Conservation (phyloP, 2,329 filamentous ascomycete species). For the Fragosphaeria purpurea region DNA sequence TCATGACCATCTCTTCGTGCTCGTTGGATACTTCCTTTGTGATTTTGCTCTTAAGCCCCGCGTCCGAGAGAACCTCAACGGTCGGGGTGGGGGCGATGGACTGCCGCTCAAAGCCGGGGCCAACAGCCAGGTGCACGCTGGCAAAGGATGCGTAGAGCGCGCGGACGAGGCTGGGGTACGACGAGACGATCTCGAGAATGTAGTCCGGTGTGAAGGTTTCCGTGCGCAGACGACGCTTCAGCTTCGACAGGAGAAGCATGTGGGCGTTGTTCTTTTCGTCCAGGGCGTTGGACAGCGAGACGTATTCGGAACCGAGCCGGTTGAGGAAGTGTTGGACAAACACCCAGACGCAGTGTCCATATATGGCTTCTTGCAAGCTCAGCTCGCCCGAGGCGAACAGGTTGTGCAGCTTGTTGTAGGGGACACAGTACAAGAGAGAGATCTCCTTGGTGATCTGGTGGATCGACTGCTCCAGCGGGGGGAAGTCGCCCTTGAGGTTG, state of each 20-base stretch:
- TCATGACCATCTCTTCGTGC: slow-evolving; percentile 97
- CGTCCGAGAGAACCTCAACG: slow-evolving; percentile 64
- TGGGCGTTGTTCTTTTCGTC: slow-evolving; percentile 75
- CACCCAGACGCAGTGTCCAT: slow-evolving; percentile 94
- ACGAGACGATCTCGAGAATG: slow-evolving; percentile 92
- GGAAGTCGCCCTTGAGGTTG: slow-evolving; percentile 43
- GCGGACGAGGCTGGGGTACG: slow-evolving; percentile 78
- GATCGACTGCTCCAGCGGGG: slow-evolving; percentile 86
- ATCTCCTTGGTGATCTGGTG: slow-evolving; percentile 99
- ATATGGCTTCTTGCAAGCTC: slow-evolving; percentile 92
- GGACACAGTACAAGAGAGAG: slow-evolving; percentile 92
- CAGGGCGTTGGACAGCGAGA: slow-evolving; percentile 70
- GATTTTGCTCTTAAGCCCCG: slow-evolving; percentile 65
- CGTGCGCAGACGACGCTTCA: slow-evolving; percentile 88
- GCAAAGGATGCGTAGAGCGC: slow-evolving; percentile 88
- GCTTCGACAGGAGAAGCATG: slow-evolving; percentile 77
- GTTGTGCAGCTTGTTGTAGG: slow-evolving; percentile 89
- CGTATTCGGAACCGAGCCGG: slow-evolving; percentile 84
- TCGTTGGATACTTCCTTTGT: slow-evolving; percentile 76
- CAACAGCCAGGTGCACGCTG: slow-evolving; percentile 61
- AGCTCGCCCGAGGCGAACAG: slow-evolving; percentile 79
- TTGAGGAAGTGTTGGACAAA: slow-evolving; percentile 98
- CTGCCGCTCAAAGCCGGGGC: slow-evolving; percentile 39
- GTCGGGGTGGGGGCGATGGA: slow-evolving; percentile 45
- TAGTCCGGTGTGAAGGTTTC: slow-evolving; percentile 98